Evolutionary conservation across 176 grass and related monocot genomes (phyloP).

Genomic region (Alloteropsis semialata): DNA sequence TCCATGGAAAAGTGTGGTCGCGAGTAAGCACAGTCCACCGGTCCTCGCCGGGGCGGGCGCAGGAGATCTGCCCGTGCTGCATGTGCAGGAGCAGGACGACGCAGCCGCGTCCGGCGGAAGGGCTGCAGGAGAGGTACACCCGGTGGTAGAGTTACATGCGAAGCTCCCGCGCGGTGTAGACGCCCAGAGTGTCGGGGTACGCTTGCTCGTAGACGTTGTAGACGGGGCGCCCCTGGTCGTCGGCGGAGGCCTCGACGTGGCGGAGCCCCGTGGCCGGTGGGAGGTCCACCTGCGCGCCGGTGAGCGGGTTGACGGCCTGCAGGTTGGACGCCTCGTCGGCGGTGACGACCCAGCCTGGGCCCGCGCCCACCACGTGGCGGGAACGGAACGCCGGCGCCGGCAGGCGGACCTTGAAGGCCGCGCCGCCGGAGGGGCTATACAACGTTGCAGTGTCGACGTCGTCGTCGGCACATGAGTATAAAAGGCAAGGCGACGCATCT

Average conservation of each 20-base stretch:
- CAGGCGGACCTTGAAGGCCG: not conserved
- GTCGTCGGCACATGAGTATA: not conserved
- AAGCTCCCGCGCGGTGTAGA: not conserved
- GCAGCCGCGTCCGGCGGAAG: no score
- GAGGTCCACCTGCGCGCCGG: not conserved
- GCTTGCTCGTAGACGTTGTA: no score
- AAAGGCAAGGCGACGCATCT: not conserved
- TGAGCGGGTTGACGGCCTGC: not conserved
- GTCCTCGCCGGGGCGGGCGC: no score
- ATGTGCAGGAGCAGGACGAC: no score
- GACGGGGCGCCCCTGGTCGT: not conserved
- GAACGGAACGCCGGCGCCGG: not conserved
- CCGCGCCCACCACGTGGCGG: not conserved
- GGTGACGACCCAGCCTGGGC: not conserved
- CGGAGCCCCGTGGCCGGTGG: not conserved
- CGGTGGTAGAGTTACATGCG: not conserved
- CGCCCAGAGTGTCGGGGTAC: not conserved
- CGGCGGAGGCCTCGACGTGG: not conserved
- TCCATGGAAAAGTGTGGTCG: not conserved
- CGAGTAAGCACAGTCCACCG: not conserved
- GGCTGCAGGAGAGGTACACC: no score
- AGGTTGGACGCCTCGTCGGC: not conserved
- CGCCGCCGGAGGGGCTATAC: not conserved
- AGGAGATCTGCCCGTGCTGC: no score
- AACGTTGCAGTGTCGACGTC: not conserved